phyloP scores from a whole-genome alignment of 176 grass and related monocot species.

The Carex scoparia region DNA sequence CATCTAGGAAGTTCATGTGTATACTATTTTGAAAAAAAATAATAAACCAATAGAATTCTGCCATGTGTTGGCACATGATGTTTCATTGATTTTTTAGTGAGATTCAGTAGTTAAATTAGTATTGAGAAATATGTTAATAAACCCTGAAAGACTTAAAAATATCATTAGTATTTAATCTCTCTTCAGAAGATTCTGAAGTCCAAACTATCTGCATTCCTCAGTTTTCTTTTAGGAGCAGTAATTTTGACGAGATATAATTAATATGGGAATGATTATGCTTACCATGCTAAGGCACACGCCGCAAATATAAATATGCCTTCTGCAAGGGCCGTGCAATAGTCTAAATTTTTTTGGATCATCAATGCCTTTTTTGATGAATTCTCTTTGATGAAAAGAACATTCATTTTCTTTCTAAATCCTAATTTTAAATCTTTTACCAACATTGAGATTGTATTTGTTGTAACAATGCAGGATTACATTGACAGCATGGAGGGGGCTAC shows the following conservation, averaged over 20 bases:
- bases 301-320: neutral
- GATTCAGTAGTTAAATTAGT: neutral
- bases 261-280: neutral
- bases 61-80: neutral
- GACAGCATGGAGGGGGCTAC: slow-evolving; percentile 99
- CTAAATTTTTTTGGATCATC: neutral
- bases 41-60: neutral
- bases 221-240: neutral
- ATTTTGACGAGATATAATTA: neutral
- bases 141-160: neutral
- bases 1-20: neutral
- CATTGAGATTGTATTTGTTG: neutral
- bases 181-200: neutral
- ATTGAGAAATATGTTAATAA: neutral
- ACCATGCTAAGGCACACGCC: neutral
- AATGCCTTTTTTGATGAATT: neutral
- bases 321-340: neutral
- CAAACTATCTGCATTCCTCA: too few relatives aligned
- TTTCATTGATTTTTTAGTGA: neutral
- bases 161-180: neutral
- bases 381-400: neutral
- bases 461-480: slow-evolving; percentile 77
- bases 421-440: neutral
- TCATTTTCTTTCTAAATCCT: neutral
- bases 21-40: neutral